phyloP scores from a whole-genome alignment of 2,329 filamentous ascomycete genomes.

The Aspergillus ibericus region DNA sequence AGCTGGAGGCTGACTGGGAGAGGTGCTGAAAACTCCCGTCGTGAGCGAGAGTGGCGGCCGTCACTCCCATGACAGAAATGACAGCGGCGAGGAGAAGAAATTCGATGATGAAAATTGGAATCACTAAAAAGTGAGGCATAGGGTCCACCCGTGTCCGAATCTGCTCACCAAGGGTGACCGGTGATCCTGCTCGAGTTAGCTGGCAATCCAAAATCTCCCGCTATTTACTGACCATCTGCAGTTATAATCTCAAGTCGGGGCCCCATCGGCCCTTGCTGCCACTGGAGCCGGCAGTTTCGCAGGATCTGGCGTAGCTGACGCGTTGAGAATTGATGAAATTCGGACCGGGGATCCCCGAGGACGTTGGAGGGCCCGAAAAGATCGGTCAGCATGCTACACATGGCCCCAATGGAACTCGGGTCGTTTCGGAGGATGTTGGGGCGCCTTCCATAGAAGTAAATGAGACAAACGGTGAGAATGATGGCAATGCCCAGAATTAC shows the following conservation, averaged over 20 bases:
- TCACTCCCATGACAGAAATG: constrained; percentile 32
- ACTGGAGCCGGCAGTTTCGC: constrained; percentile 29
- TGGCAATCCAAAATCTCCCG: too few species aligned
- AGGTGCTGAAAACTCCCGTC: constrained; percentile 34
- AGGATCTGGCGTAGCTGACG: constrained; percentile 33
- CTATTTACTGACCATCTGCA: constrained; percentile 25
- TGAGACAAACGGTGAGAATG: constrained; percentile 25
- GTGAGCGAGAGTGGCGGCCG: constrained; percentile 28
- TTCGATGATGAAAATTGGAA: constrained; percentile 36
- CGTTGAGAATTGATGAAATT: constrained; percentile 36
- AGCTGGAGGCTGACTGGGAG: constrained; percentile 33
- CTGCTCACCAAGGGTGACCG: constrained; percentile 25
- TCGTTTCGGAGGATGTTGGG: constrained; percentile 34
- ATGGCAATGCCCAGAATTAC: constrained; percentile 27
- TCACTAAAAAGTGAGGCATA: constrained; percentile 35
- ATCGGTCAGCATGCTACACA: constrained; percentile 37
- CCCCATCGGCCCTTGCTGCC: constrained; percentile 29
- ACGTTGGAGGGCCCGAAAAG: constrained; percentile 31
- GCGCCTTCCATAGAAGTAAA: constrained; percentile 30
- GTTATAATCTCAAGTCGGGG: constrained; percentile 31
- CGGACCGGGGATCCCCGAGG: constrained; percentile 25
- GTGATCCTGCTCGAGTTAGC: constrained; percentile 21
- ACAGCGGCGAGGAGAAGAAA: constrained; percentile 33
- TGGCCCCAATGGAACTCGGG: constrained; percentile 35
- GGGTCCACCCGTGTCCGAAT: constrained; percentile 29